These are phyloP conservation scores for Hawksworthiomyces lignivorus DNA, from an alignment of 2,329 filamentous ascomycete species.

Conservation along the genomic window DNA sequence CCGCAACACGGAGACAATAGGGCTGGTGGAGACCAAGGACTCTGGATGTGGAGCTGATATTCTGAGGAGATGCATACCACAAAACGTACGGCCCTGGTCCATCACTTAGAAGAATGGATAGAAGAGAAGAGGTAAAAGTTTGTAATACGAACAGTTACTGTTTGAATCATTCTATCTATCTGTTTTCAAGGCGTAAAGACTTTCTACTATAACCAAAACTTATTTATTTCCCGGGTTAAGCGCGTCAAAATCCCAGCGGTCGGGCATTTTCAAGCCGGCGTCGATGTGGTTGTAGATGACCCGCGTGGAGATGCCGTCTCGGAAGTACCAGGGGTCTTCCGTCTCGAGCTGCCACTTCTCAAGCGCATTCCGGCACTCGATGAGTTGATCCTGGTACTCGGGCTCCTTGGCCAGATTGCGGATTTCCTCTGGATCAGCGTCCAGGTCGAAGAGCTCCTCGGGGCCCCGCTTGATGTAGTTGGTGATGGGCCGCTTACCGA, in stretches of 20 bases:
- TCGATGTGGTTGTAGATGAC: conserved; percentile 11
- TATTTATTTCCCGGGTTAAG: conserved; percentile 14
- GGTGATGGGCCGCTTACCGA: conserved; percentile 32
- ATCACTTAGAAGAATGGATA: too few relatives aligned
- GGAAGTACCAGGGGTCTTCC: conserved; percentile 22
- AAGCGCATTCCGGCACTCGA: conserved; percentile 21
- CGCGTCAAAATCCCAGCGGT: conserved; percentile 19
- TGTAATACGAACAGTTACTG: background rate
- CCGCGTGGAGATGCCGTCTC: conserved; percentile 21
- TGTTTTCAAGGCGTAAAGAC: too few relatives aligned
- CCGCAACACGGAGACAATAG: too few relatives aligned
- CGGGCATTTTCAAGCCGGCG: conserved; percentile 21
- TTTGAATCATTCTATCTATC: too few relatives aligned
- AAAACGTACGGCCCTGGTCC: too few relatives aligned
- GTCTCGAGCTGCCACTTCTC: conserved; percentile 23
- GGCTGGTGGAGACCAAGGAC: too few relatives aligned
- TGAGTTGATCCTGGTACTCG: conserved; percentile 23
- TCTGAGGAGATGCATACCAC: too few relatives aligned
- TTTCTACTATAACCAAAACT: too few relatives aligned
- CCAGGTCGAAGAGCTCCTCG: conserved; percentile 40
- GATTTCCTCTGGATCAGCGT: conserved; percentile 36
- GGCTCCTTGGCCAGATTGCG: conserved; percentile 31
- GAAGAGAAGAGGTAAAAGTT: too few relatives aligned
- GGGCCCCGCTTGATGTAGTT: conserved; percentile 36
- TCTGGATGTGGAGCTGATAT: too few relatives aligned